Percentiles rank a stretch among this genome's conserved stretches.
phyloP scores from a whole-genome alignment of 805 yeast species.

The Yamadazyma phyllophila region DNA sequence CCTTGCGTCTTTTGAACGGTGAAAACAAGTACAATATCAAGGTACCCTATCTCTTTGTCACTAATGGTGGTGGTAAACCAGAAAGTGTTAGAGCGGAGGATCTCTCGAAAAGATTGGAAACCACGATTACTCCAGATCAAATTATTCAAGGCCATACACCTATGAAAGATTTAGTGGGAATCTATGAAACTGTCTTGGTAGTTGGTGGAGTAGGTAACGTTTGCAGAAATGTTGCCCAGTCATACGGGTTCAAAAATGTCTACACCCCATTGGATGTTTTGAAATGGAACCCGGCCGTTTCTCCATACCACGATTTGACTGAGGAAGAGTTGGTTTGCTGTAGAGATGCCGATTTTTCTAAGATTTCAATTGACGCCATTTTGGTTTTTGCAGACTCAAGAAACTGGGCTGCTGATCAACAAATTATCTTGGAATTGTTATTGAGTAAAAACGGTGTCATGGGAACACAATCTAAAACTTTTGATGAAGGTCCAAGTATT shows the following conservation, averaged over 20 bases:
- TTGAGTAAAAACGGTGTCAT: conserved; percentile 75
- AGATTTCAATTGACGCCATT: conserved; percentile 71
- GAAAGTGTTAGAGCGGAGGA: conserved; percentile 74
- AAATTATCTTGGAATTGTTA: conserved; percentile 77
- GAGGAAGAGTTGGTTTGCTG: conserved; percentile 64
- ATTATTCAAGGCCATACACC: conserved; percentile 94
- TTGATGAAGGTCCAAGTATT: conserved; percentile 75
- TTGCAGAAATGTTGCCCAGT: conserved; percentile 78
- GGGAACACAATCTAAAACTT: conserved; percentile 75
- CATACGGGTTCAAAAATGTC: conserved; percentile 81
- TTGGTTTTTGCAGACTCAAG: conserved; percentile 89
- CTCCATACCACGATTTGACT: conserved; percentile 77
- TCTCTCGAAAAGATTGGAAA: conserved; percentile 57
- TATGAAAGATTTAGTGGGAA: conserved; percentile 74
- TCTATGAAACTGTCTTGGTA: conserved; percentile 71
- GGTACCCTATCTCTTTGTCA: conserved; percentile 81
- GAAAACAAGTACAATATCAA: conserved; percentile 71
- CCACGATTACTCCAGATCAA: conserved; percentile 68
- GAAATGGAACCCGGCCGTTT: conserved; percentile 83
- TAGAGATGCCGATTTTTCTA: conserved; percentile 60
- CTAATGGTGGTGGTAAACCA: conserved; percentile 91
- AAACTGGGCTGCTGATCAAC: conserved; percentile 93
- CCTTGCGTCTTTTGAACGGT: conserved; percentile 71
- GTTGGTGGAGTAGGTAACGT: conserved; percentile 88
- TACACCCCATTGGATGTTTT: conserved; percentile 79